Evolutionary conservation across 2,329 filamentous ascomycete species (phyloP).

Genomic region (Alternaria metachromatica): DNA sequence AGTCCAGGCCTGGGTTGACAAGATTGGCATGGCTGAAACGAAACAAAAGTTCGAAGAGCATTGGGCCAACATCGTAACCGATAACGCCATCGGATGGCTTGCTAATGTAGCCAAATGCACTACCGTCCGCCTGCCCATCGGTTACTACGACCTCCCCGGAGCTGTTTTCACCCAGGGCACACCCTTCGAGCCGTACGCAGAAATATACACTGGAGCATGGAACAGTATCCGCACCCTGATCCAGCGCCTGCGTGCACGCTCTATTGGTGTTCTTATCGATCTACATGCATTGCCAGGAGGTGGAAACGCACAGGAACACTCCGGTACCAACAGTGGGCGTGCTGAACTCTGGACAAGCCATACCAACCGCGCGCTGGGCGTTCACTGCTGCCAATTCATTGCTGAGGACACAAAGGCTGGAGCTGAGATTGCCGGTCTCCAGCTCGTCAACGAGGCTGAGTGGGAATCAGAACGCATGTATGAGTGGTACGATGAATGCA

Average conservation of each 20-base stretch:
- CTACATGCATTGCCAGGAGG: slow-evolving; percentile 66
- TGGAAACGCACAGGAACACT: slow-evolving; percentile 63
- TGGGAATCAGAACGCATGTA: slow-evolving; percentile 61
- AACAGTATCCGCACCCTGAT: slow-evolving; percentile 57
- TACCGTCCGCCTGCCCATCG: slow-evolving; percentile 65
- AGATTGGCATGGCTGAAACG: slow-evolving; percentile 57
- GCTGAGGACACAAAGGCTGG: slow-evolving; percentile 54
- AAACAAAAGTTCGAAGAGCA: slow-evolving; percentile 60
- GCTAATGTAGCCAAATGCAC: slow-evolving; percentile 61
- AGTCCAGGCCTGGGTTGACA: slow-evolving; percentile 56
- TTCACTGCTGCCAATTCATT: slow-evolving; percentile 59
- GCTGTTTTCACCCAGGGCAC: slow-evolving; percentile 59
- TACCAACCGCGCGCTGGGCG: slow-evolving; percentile 54
- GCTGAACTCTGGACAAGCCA: slow-evolving; percentile 60
- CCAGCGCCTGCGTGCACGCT: slow-evolving; percentile 52
- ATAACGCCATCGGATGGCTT: slow-evolving; percentile 62
- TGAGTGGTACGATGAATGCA: slow-evolving; percentile 62
- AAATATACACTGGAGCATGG: slow-evolving; percentile 64
- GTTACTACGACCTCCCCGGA: slow-evolving; percentile 63
- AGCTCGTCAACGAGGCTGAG: slow-evolving; percentile 64
- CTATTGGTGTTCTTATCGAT: slow-evolving; percentile 65
- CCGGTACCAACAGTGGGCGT: slow-evolving; percentile 60
- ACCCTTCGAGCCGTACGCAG: slow-evolving; percentile 57
- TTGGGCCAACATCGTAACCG: slow-evolving; percentile 59
- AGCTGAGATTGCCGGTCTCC: slow-evolving; percentile 61